Percentiles rank a stretch among this genome's conserved stretches.
These are phyloP conservation scores for Fistulina hepatica DNA, from an alignment of 1,284 basidiomycete species.

Conservation along the genomic window DNA sequence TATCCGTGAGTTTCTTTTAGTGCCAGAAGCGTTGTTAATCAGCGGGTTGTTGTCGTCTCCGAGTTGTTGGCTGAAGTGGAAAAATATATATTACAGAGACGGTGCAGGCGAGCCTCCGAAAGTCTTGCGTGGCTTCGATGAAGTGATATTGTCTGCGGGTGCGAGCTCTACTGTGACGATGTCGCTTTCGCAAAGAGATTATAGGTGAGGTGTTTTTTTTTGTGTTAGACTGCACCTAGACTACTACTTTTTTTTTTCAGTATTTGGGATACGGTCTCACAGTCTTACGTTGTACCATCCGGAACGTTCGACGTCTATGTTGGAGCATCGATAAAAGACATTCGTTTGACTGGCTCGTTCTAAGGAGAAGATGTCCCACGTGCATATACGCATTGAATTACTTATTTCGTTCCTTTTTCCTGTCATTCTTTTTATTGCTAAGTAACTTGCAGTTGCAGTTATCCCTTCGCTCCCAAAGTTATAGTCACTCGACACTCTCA, in stretches of 20 bases:
- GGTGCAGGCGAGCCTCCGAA: slow-evolving; percentile 36
- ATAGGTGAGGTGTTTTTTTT: slow-evolving; percentile 29
- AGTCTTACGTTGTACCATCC: slow-evolving; percentile 10
- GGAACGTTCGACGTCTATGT: slow-evolving; percentile 12
- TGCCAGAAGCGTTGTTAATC: too few relatives aligned
- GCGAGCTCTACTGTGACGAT: slow-evolving; percentile 24
- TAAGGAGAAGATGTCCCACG: slow-evolving; percentile 7
- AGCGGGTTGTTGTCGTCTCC: too few relatives aligned
- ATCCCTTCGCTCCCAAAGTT: too few relatives aligned
- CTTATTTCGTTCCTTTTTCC: too few relatives aligned
- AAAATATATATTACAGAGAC: too few relatives aligned
- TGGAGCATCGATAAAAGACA: slow-evolving; percentile 14
- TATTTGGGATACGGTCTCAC: slow-evolving; percentile 12
- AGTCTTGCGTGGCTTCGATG: slow-evolving; percentile 45
- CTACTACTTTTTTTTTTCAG: slow-evolving; percentile 1
- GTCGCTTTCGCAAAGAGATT: slow-evolving; percentile 24
- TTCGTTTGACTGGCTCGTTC: slow-evolving; percentile 12
- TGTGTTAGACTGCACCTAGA: background rate
- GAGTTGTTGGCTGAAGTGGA: background rate
- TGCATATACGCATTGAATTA: too few relatives aligned
- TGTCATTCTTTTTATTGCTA: too few relatives aligned
- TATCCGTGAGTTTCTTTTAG: too few relatives aligned
- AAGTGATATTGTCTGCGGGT: slow-evolving; percentile 25
- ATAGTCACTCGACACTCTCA: too few relatives aligned
- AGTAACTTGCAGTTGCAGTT: too few relatives aligned